Conservation (phyloP, 2,329 filamentous ascomycete genomes). For the Sphaerulina populicola region DNA sequence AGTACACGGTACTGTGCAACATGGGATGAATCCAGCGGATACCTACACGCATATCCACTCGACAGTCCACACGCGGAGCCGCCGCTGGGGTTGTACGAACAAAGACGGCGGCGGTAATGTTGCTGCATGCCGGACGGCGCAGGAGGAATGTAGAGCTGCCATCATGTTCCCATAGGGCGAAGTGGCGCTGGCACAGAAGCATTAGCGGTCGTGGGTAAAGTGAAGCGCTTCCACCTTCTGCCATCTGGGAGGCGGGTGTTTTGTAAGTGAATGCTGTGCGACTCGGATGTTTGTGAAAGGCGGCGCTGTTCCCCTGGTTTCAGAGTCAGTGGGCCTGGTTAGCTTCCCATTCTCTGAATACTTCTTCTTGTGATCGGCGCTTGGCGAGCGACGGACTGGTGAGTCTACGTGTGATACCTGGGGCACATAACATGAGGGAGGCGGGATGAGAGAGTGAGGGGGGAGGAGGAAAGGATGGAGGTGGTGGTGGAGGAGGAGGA, state of each 20-base stretch:
- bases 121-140: slow-evolving; percentile 4
- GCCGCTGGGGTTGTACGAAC: background rate
- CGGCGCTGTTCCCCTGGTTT: slow-evolving; percentile 1
- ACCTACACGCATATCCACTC: background rate
- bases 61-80: background rate
- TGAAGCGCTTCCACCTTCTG: background rate
- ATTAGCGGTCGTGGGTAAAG: background rate
- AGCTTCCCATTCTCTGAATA: background rate
- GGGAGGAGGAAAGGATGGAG: background rate
- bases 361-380: background rate
- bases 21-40: too few relatives aligned
- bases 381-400: too few relatives aligned
- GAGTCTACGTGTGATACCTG: too few relatives aligned
- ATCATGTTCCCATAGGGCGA: background rate
- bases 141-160: slow-evolving; percentile 2
- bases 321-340: background rate
- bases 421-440: background rate
- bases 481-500: background rate
- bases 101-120: background rate
- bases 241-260: background rate
- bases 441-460: background rate
- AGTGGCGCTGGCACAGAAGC: background rate
- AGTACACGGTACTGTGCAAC: too few relatives aligned
- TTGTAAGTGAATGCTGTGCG: background rate
- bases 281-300: background rate